Conservation (phyloP, 495 filamentous ascomycete genomes). For the Penicillium coprophilum region DNA sequence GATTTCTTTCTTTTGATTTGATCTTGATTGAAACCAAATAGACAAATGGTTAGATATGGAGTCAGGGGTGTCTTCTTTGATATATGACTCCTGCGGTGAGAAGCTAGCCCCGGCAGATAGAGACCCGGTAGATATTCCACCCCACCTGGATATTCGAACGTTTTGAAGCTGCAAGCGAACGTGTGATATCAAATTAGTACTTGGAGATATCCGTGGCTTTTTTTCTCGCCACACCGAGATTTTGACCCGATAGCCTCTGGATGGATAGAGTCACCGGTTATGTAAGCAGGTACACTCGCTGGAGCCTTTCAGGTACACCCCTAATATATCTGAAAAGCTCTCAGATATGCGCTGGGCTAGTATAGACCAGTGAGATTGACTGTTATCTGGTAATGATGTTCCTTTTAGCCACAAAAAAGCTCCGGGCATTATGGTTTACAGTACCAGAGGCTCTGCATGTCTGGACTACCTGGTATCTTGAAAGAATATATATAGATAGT, state of each 20-base stretch:
- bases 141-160: neutral
- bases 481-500: neutral
- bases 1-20: neutral
- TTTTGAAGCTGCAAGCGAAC: neutral
- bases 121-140: conserved; percentile 3
- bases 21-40: neutral
- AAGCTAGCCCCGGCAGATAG: neutral
- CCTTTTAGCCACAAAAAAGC: neutral
- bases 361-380: neutral
- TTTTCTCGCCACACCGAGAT: conserved; percentile 27
- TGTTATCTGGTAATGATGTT: neutral
- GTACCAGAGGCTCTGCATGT: neutral
- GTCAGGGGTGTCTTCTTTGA: conserved; percentile 8
- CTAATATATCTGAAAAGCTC: neutral
- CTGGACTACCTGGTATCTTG: neutral
- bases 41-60: neutral
- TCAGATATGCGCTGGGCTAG: neutral
- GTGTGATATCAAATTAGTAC: neutral
- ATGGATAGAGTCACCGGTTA: conserved; percentile 22
- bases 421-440: neutral
- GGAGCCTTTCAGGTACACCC: neutral
- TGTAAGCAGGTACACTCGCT: conserved; percentile 21
- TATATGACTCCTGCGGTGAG: conserved; percentile 8
- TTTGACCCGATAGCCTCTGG: conserved; percentile 19
- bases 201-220: neutral